Percentiles rank a stretch among this genome's conserved stretches.
phyloP scores from a whole-genome alignment of 148 eudicot species.

The Nepenthes gracilis region DNA sequence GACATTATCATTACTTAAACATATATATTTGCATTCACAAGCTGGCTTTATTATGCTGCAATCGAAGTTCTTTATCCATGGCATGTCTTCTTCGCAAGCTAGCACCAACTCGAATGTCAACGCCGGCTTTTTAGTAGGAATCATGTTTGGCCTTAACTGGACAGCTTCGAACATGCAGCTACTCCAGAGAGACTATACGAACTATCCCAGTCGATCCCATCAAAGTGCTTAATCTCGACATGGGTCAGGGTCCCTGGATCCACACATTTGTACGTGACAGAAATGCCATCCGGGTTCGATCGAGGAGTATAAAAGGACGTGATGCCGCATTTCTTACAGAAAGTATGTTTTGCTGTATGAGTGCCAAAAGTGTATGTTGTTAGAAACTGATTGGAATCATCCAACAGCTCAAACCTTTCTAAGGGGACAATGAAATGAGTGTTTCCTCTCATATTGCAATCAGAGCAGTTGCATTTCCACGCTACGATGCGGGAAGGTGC shows the following conservation, averaged over 20 bases:
- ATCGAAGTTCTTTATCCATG: no score
- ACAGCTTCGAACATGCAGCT: conserved; percentile 40
- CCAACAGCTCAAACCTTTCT: conserved; percentile 38
- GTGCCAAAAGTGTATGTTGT: conserved; percentile 80
- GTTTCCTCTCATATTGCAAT: conserved; percentile 84
- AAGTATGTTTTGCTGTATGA: conserved; percentile 76
- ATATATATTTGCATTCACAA: no score
- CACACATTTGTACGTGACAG: conserved; percentile 54
- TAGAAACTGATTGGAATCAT: conserved; percentile 45
- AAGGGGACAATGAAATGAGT: conserved; percentile 60
- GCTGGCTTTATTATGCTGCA: no score
- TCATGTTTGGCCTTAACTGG: neutral
- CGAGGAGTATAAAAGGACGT: conserved; percentile 80
- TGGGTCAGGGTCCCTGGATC: conserved; percentile 55
- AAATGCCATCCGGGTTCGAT: conserved; percentile 84
- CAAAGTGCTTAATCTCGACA: conserved; percentile 49
- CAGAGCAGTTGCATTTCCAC: conserved; percentile 80
- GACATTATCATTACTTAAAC: no score
- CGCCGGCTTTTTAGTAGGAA: no score
- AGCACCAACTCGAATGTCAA: no score
- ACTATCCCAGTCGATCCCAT: conserved; percentile 73
- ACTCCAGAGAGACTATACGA: conserved; percentile 39
- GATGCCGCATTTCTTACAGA: conserved; percentile 75
- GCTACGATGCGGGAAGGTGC: conserved; percentile 44
- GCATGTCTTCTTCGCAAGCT: no score